These are phyloP conservation scores for Niebla homalea DNA, from an alignment of 495 filamentous ascomycete genomes.

Conservation along the genomic window DNA sequence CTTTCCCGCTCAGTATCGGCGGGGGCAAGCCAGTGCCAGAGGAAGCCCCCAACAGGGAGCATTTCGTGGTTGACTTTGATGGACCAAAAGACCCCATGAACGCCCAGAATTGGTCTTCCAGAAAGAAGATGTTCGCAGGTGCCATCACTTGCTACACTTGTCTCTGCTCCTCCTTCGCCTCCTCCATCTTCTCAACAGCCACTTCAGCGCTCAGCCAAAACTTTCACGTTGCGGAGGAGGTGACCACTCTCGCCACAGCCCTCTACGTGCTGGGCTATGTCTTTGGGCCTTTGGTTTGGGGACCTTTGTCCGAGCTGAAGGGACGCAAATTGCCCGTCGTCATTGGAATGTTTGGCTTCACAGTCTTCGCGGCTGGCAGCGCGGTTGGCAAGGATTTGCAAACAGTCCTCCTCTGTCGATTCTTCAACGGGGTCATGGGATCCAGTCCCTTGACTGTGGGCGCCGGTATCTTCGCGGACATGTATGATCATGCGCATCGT, in stretches of 20 bases:
- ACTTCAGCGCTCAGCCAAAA: conserved; percentile 26
- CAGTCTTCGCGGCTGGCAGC: conserved; percentile 47
- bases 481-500: conserved; percentile 48
- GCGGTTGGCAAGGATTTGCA: conserved; percentile 45
- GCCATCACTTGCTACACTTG: conserved; percentile 32
- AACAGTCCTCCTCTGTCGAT: conserved; percentile 46
- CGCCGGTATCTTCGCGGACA: conserved; percentile 45
- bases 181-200: conserved; percentile 24
- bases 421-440: conserved; percentile 49
- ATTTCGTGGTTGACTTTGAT: conserved; percentile 73
- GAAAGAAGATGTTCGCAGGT: conserved; percentile 51
- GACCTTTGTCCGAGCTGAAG: conserved; percentile 37
- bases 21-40: conserved; percentile 25
- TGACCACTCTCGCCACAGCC: conserved; percentile 13
- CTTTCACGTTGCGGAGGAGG: conserved; percentile 12
- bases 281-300: conserved; percentile 24
- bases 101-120: conserved; percentile 66
- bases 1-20: conserved; percentile 34
- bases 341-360: conserved; percentile 39
- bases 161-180: conserved; percentile 29
- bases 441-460: conserved; percentile 48
- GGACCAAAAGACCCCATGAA: conserved; percentile 64
- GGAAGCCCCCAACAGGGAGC: conserved; percentile 41
- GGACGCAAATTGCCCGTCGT: conserved; percentile 45
- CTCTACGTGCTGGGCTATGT: conserved; percentile 19